Evolutionary conservation across 495 filamentous ascomycete genomes (phyloP), one percentile per base, ranked within the genome.

Genomic region (Darksidea phi): DNA sequence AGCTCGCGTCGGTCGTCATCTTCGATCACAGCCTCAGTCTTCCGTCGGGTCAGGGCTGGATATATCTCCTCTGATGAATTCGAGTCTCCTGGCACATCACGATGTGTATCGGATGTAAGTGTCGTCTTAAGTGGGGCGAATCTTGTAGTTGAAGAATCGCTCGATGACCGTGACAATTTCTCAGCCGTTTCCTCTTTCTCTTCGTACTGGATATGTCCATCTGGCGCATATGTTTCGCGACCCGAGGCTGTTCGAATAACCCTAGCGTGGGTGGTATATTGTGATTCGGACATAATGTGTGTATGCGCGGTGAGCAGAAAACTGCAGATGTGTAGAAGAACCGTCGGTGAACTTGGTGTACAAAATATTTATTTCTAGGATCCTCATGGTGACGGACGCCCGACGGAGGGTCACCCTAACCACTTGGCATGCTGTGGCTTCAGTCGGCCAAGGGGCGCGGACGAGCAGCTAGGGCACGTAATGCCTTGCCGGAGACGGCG

Each of bases 1-100:
- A 59, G 56, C 18, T 59, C 56, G 13, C 56, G 13, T 20, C 32
- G 15, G 18, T 45, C 56, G 7, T 10, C 45, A 10, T 37, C 56
- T 8, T 59, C 47, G 18, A 59, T 48, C 1, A 28, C 26, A 8
- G 56, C 46, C 6, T 34, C 18, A 3, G 41, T 43, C 13, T 15
- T 20, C 41, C 18, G 13, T 6, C 41, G 41, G 6, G 41, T n/a
- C 5, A 43, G 41, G 15, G 41, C 15, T 43, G 13, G 41, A 20
- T 43, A 43, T 43, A 43, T 15, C 3, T 43, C 41, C 3, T 20
- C 41, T 10, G 28, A 32, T 32, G 28, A n/a, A n/a, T n/a, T n/a
- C n/a, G n/a, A n/a, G n/a, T n/a, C 28, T 32, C 28, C 28, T 32
- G 28, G 4, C 3, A 10, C 28, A 32, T 32, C 28, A 10, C 10